Conservation (phyloP, 1,284 basidiomycete genomes). For the Cystobasidiaceae sp. region DNA sequence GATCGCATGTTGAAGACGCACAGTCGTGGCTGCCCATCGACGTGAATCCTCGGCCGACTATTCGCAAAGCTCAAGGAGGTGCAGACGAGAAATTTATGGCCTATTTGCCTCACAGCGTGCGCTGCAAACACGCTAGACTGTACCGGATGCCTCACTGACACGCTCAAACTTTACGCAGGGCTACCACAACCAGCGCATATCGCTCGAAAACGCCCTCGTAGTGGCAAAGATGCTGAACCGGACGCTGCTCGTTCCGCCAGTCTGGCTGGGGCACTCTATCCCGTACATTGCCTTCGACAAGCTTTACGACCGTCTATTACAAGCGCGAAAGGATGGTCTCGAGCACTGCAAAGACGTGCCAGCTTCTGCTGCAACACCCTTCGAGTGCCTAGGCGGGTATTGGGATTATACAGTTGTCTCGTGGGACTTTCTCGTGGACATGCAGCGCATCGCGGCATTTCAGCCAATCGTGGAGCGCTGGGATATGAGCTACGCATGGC, state of each 20-base stretch:
- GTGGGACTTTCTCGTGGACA: constrained; percentile 65
- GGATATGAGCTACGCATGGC: constrained; percentile 54
- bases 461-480: constrained; percentile 53
- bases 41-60: constrained; percentile 4
- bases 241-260: constrained; percentile 65
- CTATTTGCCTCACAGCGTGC: constrained; percentile 36
- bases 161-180: constrained; percentile 46
- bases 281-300: constrained; percentile 59
- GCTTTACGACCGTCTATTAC: constrained; percentile 53
- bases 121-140: background rate
- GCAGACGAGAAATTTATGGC: constrained; percentile 32
- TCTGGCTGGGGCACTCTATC: constrained; percentile 62
- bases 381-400: constrained; percentile 54
- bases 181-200: constrained; percentile 76
- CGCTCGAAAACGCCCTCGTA: constrained; percentile 69
- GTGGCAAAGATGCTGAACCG: constrained; percentile 64
- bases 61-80: background rate
- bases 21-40: no score
- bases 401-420: constrained; percentile 58
- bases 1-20: no score
- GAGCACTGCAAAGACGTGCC: constrained; percentile 49
- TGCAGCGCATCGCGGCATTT: constrained; percentile 44
- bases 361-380: constrained; percentile 34
- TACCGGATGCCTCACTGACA: background rate
- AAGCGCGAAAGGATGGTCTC: constrained; percentile 56